Percentiles rank a stretch among this genome's conserved stretches.
Evolutionary conservation across 495 filamentous ascomycete genomes (phyloP).

Genomic region (Penicillium canariense): DNA sequence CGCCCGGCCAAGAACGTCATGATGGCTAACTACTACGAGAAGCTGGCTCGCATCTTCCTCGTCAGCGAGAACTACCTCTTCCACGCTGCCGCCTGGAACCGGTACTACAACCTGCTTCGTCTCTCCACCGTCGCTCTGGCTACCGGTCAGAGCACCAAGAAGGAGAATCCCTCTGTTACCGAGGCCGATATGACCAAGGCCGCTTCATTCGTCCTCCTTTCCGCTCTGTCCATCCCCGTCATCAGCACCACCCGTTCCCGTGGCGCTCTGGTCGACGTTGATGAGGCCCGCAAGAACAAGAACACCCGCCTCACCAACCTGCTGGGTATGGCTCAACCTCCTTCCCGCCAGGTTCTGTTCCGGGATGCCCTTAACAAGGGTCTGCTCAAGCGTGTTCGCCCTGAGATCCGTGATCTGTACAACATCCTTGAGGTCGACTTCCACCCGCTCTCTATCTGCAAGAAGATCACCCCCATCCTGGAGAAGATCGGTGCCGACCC

Average conservation of each 20-base stretch:
- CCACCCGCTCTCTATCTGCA: conserved; percentile 97
- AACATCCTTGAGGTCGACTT: conserved; percentile 99
- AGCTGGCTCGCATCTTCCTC: conserved; percentile 95
- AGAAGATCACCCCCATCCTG: conserved; percentile 97
- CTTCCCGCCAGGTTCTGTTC: conserved; percentile 87
- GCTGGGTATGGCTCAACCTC: conserved; percentile 84
- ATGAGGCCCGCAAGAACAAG: conserved; percentile 98
- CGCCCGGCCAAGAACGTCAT: conserved; percentile 98
- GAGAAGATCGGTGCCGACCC: conserved; percentile 89
- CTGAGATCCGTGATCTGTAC: conserved; percentile 94
- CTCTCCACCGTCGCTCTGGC: conserved; percentile 84
- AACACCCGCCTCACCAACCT: conserved; percentile 95
- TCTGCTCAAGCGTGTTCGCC: conserved; percentile 82
- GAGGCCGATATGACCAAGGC: conserved; percentile 85
- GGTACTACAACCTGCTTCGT: conserved; percentile 94
- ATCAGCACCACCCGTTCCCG: conserved; percentile 97
- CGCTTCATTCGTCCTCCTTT: conserved; percentile 94
- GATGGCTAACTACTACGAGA: conserved; percentile 99
- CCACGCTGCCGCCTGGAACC: conserved; percentile 94
- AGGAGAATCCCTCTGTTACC: conserved; percentile 87
- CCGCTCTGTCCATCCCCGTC: conserved; percentile 92
- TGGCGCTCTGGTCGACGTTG: conserved; percentile 92
- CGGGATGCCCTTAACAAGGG: conserved; percentile 94
- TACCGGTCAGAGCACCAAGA: conserved; percentile 78
- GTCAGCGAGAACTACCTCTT: conserved; percentile 99